phyloP scores from a whole-genome alignment of 768 basidiomycete species.

The Calocera cornea region DNA sequence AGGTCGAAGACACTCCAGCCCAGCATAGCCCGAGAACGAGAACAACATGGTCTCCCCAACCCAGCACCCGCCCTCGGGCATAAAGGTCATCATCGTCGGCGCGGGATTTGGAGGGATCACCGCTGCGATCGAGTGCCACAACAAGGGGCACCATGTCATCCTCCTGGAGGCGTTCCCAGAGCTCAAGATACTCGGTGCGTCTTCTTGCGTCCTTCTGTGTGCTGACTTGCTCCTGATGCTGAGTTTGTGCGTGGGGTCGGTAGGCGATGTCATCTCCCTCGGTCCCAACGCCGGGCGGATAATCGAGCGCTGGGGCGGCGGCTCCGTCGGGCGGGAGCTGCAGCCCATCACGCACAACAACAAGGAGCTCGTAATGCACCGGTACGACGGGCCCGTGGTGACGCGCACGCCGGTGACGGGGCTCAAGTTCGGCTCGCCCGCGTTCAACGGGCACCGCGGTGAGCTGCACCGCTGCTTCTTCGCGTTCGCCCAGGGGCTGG shows the following conservation, averaged over 20 bases:
- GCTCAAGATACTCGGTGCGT: conserved; percentile 13
- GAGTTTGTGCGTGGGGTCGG: background rate
- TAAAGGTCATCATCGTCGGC: conserved; percentile 13
- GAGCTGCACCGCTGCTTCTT: conserved; percentile 18
- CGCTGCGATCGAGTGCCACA: conserved; percentile 21
- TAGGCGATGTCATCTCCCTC: conserved; percentile 14
- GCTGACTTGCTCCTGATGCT: too few relatives aligned
- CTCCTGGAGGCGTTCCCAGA: conserved; percentile 18
- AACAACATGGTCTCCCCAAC: background rate
- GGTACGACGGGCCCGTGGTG: conserved; percentile 17
- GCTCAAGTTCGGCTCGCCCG: conserved; percentile 14
- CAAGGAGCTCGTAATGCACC: conserved; percentile 13
- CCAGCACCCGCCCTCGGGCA: conserved; percentile 2
- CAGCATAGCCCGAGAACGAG: too few relatives aligned
- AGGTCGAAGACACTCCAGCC: background rate
- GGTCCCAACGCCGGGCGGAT: conserved; percentile 18
- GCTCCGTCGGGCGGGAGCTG: conserved; percentile 6
- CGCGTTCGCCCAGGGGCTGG: conserved; percentile 11
- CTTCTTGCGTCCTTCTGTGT: too few relatives aligned
- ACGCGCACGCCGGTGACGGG: conserved; percentile 14
- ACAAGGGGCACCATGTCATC: conserved; percentile 17
- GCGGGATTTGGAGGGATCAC: conserved; percentile 22
- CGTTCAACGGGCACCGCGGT: conserved; percentile 21
- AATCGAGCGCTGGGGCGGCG: conserved; percentile 16
- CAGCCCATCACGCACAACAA: conserved; percentile 14